Conservation (phyloP, 73 alveolate species). For the Urostyla sp. region DNA sequence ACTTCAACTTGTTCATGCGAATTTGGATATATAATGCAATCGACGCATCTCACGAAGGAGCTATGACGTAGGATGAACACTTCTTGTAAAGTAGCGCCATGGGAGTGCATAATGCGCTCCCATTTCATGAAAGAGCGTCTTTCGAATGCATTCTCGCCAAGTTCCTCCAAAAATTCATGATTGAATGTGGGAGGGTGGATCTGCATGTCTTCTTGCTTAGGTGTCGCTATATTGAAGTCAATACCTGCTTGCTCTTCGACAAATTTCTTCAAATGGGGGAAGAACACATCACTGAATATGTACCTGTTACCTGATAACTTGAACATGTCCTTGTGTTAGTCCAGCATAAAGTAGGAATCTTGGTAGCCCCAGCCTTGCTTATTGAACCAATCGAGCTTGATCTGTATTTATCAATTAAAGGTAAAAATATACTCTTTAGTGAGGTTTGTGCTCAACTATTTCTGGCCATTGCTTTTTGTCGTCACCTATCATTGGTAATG, state of each 20-base stretch:
- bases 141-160: conserved; percentile 62
- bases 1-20: conserved; percentile 76
- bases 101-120: conserved; percentile 90
- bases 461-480: conserved; percentile 12
- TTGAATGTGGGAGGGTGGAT: conserved; percentile 81
- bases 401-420: neutral
- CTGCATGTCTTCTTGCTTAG: conserved; percentile 72
- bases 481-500: conserved; percentile 24
- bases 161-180: conserved; percentile 73
- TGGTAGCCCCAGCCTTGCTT: conserved; percentile 93
- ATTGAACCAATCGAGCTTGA: conserved; percentile 70
- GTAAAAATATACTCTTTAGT: neutral
- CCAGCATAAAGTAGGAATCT: conserved; percentile 84
- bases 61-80: conserved; percentile 70
- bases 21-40: conserved; percentile 79
- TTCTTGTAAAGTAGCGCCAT: conserved; percentile 90
- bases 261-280: conserved; percentile 85
- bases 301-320: conserved; percentile 85
- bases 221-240: conserved; percentile 67
- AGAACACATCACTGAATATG: conserved; percentile 74
- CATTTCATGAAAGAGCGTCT: conserved; percentile 76
- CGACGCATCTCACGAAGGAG: conserved; percentile 74
- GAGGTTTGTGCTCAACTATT: conserved; percentile 30
- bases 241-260: conserved; percentile 75
- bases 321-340: conserved; percentile 64